These are phyloP conservation scores for Fusarium newnesense DNA, from an alignment of 2,329 filamentous ascomycete genomes.

Conservation along the genomic window DNA sequence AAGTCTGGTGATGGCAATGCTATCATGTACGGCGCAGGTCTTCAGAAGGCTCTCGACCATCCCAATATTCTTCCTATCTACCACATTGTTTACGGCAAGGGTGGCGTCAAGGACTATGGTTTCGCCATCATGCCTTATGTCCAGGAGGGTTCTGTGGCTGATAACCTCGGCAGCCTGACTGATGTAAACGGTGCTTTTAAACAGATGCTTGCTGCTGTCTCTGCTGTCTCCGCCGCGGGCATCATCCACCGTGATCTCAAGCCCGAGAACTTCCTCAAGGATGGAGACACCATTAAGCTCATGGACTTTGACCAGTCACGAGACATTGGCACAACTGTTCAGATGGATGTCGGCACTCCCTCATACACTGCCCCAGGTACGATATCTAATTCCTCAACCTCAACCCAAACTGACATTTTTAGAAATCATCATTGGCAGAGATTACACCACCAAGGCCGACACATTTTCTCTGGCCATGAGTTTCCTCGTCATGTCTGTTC, in stretches of 20 bases:
- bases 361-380: slow-evolving; percentile 18
- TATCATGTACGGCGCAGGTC: slow-evolving; percentile 2
- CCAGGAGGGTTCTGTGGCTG: slow-evolving; percentile 1
- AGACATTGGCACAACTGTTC: not conserved
- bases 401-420: not conserved
- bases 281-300: slow-evolving; percentile 16
- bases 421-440: slow-evolving; percentile 7
- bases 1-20: not conserved
- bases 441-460: slow-evolving; percentile 10
- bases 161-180: not conserved
- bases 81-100: not conserved
- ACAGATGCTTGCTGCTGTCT: slow-evolving; percentile 16
- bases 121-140: slow-evolving; percentile 17
- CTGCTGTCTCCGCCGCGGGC: slow-evolving; percentile 9
- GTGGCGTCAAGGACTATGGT: not conserved
- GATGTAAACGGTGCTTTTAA: slow-evolving; percentile 13
- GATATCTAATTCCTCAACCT: too few relatives aligned
- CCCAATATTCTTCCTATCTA: slow-evolving; percentile 10
- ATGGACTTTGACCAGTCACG: slow-evolving; percentile 27
- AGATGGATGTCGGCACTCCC: slow-evolving; percentile 11
- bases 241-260: slow-evolving; percentile 22
- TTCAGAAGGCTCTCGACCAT: not conserved
- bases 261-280: slow-evolving; percentile 25
- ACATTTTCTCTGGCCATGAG: slow-evolving; percentile 10
- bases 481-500: slow-evolving; percentile 12